These are phyloP conservation scores for Spongiforma sp. DNA, from an alignment of 1,284 basidiomycete genomes.

Conservation along the genomic window DNA sequence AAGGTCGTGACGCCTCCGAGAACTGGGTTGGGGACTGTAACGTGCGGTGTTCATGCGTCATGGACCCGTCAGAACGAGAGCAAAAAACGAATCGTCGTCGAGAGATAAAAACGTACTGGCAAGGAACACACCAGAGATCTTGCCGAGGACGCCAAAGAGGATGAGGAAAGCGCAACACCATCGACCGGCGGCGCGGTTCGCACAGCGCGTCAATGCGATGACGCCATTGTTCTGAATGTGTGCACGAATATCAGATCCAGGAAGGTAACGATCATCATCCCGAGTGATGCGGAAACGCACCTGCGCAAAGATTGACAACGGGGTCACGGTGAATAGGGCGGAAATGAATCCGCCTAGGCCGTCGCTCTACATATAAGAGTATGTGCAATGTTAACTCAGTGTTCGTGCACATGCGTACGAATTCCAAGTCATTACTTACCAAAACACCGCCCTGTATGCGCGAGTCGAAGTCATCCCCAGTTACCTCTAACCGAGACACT, in stretches of 20 bases:
- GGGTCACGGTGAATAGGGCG: slow-evolving; percentile 81
- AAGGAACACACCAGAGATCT: slow-evolving; percentile 80
- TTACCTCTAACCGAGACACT: slow-evolving; percentile 72
- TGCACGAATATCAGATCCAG: too few relatives aligned
- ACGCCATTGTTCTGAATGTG: slow-evolving; percentile 81
- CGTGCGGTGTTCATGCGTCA: not conserved
- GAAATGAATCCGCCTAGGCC: slow-evolving; percentile 78
- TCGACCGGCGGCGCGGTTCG: slow-evolving; percentile 73
- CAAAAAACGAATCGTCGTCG: not conserved
- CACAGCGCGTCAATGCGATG: slow-evolving; percentile 80
- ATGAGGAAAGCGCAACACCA: slow-evolving; percentile 79
- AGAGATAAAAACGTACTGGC: slow-evolving; percentile 56
- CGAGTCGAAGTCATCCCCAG: slow-evolving; percentile 76
- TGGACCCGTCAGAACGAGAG: not conserved
- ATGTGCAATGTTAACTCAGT: not conserved
- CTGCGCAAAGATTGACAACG: slow-evolving; percentile 82
- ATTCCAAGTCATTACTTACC: slow-evolving; percentile 43
- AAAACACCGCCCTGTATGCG: slow-evolving; percentile 87
- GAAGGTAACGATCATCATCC: not conserved
- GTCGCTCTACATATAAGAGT: slow-evolving; percentile 59
- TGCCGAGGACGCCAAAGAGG: slow-evolving; percentile 77
- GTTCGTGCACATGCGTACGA: not conserved
- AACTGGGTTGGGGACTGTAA: slow-evolving; percentile 66
- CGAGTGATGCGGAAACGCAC: slow-evolving; percentile 28
- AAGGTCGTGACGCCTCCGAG: slow-evolving; percentile 87